Percentiles rank a stretch among this genome's conserved stretches.
phyloP scores from a whole-genome alignment of 2,329 filamentous ascomycete genomes.

The Blumeriella jaapii region DNA sequence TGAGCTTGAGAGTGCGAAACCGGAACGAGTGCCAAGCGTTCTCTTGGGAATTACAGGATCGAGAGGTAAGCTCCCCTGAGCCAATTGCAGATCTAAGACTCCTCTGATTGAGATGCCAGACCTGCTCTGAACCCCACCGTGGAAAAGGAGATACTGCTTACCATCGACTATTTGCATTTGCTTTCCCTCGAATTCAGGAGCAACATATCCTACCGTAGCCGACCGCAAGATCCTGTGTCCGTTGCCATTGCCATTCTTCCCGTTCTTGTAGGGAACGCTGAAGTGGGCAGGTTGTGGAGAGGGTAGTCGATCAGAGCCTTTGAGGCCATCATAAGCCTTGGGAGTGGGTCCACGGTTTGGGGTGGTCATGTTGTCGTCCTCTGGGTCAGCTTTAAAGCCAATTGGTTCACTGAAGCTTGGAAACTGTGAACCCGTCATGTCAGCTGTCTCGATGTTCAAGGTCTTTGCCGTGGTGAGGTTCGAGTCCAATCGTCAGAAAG shows the following conservation, averaged over 20 bases:
- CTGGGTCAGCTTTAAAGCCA: conserved; percentile 5
- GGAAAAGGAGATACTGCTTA: conserved; percentile 11
- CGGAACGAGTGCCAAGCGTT: no score
- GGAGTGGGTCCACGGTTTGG: conserved; percentile 12
- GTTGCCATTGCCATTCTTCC: conserved; percentile 30
- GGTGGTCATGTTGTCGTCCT: conserved; percentile 17
- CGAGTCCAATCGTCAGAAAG: no score
- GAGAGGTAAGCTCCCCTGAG: no score
- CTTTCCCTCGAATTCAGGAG: conserved; percentile 89
- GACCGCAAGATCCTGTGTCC: conserved; percentile 70
- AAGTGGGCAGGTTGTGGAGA: conserved; percentile 85
- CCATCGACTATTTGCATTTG: conserved; percentile 49
- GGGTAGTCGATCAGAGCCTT: conserved; percentile 33
- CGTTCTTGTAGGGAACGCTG: conserved; percentile 49
- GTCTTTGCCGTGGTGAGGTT: conserved; percentile 18
- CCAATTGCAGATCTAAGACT: no score
- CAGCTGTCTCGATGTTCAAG: conserved; percentile 18
- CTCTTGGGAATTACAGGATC: no score
- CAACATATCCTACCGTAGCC: conserved; percentile 86
- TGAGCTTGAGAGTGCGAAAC: no score
- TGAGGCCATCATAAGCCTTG: conserved; percentile 20
- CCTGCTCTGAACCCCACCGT: no score
- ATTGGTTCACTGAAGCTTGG: conserved; percentile 16
- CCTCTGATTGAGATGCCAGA: no score
- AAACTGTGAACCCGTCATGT: conserved; percentile 16